These are phyloP conservation scores for Triangularia verruculosa DNA, from an alignment of 2,329 filamentous ascomycete genomes.

Conservation along the genomic window DNA sequence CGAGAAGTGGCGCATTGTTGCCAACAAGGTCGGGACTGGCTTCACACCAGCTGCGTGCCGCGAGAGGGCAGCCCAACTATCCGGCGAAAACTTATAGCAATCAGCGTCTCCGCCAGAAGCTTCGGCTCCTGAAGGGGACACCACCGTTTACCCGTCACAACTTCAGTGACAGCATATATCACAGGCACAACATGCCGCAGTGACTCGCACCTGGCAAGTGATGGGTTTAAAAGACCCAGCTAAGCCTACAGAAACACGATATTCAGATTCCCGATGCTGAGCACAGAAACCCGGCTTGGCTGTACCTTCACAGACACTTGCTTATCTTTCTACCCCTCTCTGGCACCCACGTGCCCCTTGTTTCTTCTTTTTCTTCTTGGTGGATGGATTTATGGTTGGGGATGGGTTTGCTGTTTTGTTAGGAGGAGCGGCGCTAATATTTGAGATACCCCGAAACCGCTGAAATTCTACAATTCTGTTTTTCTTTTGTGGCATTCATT, in stretches of 20 bases:
- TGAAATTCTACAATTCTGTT: conserved; percentile 12
- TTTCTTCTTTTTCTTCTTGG: neutral
- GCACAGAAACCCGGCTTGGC: neutral
- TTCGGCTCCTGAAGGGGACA: conserved; percentile 47
- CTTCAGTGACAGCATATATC: conserved; percentile 19
- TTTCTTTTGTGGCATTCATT: conserved; percentile 1
- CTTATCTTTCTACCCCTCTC: neutral
- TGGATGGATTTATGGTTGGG: neutral
- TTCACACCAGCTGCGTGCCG: conserved; percentile 85
- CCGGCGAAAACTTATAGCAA: conserved; percentile 53
- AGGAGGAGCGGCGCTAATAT: conserved; percentile 22
- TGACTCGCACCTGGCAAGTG: too few species aligned
- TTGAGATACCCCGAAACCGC: conserved; percentile 26
- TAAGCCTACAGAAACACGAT: neutral
- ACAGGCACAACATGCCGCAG: neutral
- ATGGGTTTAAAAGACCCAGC: neutral
- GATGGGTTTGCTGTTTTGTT: conserved; percentile 11
- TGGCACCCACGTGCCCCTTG: neutral
- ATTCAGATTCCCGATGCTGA: neutral
- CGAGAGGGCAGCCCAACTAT: conserved; percentile 69
- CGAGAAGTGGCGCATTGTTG: conserved; percentile 90
- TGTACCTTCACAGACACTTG: neutral
- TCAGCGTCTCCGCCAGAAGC: conserved; percentile 51
- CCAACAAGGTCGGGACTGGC: conserved; percentile 84
- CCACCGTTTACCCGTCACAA: conserved; percentile 41